These are phyloP conservation scores for Nadsonia starkeyi-henricii DNA, from an alignment of 1,139 yeast species.

Conservation along the genomic window DNA sequence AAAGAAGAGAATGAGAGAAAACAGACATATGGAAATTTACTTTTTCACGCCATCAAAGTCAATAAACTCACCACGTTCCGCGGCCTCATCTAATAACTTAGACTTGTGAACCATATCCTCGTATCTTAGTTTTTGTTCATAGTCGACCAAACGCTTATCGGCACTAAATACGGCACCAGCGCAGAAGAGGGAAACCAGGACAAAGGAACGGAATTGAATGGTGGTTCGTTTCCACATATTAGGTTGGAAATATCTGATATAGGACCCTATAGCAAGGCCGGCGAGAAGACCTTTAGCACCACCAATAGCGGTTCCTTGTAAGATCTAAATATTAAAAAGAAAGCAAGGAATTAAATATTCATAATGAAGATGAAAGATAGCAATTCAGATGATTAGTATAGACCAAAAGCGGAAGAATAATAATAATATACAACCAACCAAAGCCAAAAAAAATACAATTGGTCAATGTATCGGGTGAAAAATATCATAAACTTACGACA, in stretches of 20 bases:
- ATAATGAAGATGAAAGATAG: not conserved
- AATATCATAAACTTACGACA: slow-evolving; percentile 13
- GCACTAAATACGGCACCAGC: slow-evolving; percentile 20
- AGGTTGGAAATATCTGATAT: not conserved
- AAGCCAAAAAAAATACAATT: too few relatives aligned
- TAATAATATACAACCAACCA: too few relatives aligned
- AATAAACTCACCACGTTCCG: slow-evolving; percentile 17
- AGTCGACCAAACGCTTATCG: slow-evolving; percentile 16
- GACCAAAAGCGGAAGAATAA: too few relatives aligned
- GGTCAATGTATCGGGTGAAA: too few relatives aligned
- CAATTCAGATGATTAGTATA: not conserved
- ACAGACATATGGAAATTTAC: not conserved
- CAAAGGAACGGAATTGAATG: not conserved
- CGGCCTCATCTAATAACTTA: slow-evolving; percentile 15
- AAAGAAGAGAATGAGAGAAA: not conserved
- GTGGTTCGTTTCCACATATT: not conserved
- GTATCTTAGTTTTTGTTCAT: slow-evolving; percentile 9
- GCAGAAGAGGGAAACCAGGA: not conserved
- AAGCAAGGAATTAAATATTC: too few relatives aligned
- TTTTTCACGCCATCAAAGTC: slow-evolving; percentile 11
- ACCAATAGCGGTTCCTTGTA: not conserved
- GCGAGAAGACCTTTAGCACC: not conserved
- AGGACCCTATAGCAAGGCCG: not conserved
- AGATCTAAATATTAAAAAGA: too few relatives aligned
- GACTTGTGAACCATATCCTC: slow-evolving; percentile 4